These are phyloP conservation scores for Oryza brachyantha DNA, from an alignment of 176 grass and related monocot species.

Conservation along the genomic window DNA sequence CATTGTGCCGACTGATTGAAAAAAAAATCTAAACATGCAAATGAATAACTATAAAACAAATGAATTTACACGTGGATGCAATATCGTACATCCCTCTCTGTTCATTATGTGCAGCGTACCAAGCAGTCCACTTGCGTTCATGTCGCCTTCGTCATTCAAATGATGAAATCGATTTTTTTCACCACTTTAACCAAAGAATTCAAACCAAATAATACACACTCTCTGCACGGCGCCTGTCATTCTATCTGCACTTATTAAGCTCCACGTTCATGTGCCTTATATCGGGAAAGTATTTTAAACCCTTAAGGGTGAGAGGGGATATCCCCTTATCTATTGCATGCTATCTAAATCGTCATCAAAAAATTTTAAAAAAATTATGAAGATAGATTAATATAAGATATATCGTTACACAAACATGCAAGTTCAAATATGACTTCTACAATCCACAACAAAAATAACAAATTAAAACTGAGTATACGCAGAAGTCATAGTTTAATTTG, in stretches of 20 bases:
- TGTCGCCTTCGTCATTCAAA: background rate
- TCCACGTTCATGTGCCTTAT: background rate
- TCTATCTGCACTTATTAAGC: background rate
- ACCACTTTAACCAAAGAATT: background rate
- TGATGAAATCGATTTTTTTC: background rate
- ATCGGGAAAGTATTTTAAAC: too few relatives aligned
- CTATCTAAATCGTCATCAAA: too few relatives aligned
- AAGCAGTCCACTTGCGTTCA: background rate
- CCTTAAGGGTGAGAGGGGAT: too few relatives aligned
- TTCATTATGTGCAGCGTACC: background rate
- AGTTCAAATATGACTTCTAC: too few relatives aligned
- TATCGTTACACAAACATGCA: too few relatives aligned
- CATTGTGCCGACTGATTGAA: background rate
- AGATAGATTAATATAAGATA: too few relatives aligned
- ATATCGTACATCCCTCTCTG: background rate
- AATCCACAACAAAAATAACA: too few relatives aligned
- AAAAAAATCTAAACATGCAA: background rate
- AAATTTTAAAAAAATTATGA: too few relatives aligned
- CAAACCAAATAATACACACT: background rate
- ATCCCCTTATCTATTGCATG: too few relatives aligned
- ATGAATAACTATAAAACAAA: too few relatives aligned
- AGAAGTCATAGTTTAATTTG: too few relatives aligned
- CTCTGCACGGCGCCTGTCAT: background rate
- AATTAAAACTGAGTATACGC: too few relatives aligned
- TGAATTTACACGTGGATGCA: background rate